Evolutionary conservation across 2,329 filamentous ascomycete genomes (phyloP).

Genomic region (Stemphylium beticola): DNA sequence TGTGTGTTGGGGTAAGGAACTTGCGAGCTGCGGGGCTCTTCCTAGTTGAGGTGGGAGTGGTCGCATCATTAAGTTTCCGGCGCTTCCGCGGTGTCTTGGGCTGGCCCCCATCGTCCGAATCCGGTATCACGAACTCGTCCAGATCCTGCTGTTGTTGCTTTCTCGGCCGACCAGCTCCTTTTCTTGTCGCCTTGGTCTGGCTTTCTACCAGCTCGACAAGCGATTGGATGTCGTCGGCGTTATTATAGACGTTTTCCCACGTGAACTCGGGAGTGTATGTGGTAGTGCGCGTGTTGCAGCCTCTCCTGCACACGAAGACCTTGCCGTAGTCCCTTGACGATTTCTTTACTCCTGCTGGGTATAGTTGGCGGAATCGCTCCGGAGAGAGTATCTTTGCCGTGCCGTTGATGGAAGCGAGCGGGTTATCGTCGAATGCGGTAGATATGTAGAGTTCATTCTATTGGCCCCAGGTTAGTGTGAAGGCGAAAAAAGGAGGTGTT

Average conservation of each 20-base stretch:
- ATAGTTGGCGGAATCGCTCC: conserved; percentile 68
- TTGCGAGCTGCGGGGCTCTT: conserved; percentile 58
- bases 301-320: conserved; percentile 86
- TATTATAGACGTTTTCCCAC: conserved; percentile 85
- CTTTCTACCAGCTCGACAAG: conserved; percentile 72
- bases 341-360: conserved; percentile 78
- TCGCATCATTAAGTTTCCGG: conserved; percentile 54
- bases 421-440: conserved; percentile 83
- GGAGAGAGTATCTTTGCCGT: conserved; percentile 81
- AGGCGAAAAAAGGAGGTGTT: not conserved
- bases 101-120: conserved; percentile 50
- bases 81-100: conserved; percentile 56
- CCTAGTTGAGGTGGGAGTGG: conserved; percentile 53
- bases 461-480: conserved; percentile 21
- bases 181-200: conserved; percentile 75
- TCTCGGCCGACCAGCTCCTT: conserved; percentile 47
- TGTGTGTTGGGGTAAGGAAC: conserved; percentile 68
- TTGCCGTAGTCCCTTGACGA: conserved; percentile 79
- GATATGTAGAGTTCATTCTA: conserved; percentile 93
- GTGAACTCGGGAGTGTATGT: conserved; percentile 90
- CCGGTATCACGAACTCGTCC: conserved; percentile 53
- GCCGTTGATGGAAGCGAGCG: conserved; percentile 87
- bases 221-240: conserved; percentile 68
- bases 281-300: conserved; percentile 85
- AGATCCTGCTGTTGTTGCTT: conserved; percentile 45